These are phyloP conservation scores for Bocquillonia castaneifolia DNA, from an alignment of 441 rosid genomes.

Conservation along the genomic window DNA sequence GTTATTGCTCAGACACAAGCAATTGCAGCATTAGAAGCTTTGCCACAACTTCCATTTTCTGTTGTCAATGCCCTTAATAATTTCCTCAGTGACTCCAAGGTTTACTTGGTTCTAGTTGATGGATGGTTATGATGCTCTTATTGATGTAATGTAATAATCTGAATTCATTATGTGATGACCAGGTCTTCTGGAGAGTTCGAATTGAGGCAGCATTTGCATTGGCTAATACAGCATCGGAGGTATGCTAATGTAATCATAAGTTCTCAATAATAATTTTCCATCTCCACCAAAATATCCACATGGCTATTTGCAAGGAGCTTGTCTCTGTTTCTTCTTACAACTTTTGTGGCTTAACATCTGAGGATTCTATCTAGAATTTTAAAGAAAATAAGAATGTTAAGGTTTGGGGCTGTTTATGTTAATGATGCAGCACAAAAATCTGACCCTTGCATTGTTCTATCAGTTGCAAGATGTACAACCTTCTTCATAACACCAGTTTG, in stretches of 20 bases:
- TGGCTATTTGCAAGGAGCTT: background rate
- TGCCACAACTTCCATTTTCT: conserved; percentile 73
- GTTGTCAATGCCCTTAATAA: conserved; percentile 75
- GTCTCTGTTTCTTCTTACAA: background rate
- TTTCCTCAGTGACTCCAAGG: conserved; percentile 85
- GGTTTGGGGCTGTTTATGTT: background rate
- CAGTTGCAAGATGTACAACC: background rate
- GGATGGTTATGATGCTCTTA: conserved; percentile 17
- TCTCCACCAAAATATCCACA: background rate
- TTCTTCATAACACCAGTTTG: no score
- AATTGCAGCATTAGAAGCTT: conserved; percentile 61
- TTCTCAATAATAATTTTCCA: background rate
- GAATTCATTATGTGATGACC: conserved; percentile 24
- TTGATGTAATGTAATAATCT: conserved; percentile 11
- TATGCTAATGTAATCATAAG: conserved; percentile 27
- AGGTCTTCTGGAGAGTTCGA: conserved; percentile 99
- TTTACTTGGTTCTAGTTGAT: conserved; percentile 30
- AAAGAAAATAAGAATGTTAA: background rate
- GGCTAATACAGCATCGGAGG: conserved; percentile 90
- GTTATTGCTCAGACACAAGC: conserved; percentile 98
- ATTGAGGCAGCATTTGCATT: conserved; percentile 95
- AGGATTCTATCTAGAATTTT: background rate
- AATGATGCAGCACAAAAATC: background rate
- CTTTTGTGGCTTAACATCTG: background rate
- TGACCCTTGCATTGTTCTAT: background rate